phyloP scores from a whole-genome alignment of 2,329 filamentous ascomycete genomes.

The Catunica adiposa region DNA sequence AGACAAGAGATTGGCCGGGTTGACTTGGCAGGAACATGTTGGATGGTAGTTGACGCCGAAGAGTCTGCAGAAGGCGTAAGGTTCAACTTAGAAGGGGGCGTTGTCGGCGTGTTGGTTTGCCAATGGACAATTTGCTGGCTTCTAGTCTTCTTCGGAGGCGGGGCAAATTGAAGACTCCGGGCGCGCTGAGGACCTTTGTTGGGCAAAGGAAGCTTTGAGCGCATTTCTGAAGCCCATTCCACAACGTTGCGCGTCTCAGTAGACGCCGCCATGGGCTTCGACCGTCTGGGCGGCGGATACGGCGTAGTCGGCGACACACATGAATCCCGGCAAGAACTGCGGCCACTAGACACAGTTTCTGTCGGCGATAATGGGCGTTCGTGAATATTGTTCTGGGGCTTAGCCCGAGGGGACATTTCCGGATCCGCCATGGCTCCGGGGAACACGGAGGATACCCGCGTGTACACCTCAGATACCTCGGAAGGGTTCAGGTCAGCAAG shows the following conservation, averaged over 20 bases:
- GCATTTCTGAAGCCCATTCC: constrained; percentile 10
- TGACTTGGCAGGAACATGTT: neutral
- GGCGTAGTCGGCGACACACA: constrained; percentile 14
- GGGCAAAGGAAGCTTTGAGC: constrained; percentile 3
- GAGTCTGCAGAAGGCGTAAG: neutral
- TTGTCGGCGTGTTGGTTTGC: constrained; percentile 4
- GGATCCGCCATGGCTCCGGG: constrained; percentile 1
- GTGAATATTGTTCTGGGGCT: neutral
- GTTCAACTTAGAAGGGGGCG: constrained; percentile 9
- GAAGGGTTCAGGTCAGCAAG: neutral
- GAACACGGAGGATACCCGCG: constrained; percentile 7
- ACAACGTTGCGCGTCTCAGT: constrained; percentile 6
- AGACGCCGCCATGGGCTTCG: neutral
- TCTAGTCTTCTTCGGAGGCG: constrained; percentile 6
- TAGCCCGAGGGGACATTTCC: neutral
- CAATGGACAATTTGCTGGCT: neutral
- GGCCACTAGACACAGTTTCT: constrained; percentile 15
- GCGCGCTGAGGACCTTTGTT: constrained; percentile 10
- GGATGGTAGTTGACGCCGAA: neutral
- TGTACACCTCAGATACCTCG: constrained; percentile 7
- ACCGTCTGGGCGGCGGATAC: constrained; percentile 7
- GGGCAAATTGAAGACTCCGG: constrained; percentile 9
- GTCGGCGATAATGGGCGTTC: constrained; percentile 13
- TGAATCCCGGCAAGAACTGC: constrained; percentile 13
- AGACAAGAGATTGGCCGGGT: constrained; percentile 5